These are phyloP conservation scores for Hortaea werneckii DNA, from an alignment of 2,329 filamentous ascomycete genomes.

Conservation along the genomic window DNA sequence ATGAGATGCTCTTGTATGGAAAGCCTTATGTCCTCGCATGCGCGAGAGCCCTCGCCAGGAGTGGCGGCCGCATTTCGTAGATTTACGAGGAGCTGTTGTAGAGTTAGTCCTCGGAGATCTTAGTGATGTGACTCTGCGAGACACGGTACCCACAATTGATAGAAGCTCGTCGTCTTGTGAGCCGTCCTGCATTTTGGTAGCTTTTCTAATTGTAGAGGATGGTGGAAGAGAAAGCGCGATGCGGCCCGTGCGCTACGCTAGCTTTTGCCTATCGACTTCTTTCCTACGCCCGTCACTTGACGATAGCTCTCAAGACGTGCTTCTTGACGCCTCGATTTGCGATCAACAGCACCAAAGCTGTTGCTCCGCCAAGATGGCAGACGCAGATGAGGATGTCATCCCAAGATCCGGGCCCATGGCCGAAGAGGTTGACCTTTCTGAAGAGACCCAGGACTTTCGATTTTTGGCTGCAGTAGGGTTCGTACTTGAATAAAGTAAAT, in stretches of 20 bases:
- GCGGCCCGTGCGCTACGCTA: no score
- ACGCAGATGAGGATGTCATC: conserved; percentile 27
- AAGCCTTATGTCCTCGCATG: conserved; percentile 20
- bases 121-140: background rate
- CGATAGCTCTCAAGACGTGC: no score
- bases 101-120: background rate
- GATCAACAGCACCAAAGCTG: no score
- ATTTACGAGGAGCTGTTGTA: conserved; percentile 24
- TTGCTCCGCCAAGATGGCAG: conserved; percentile 20
- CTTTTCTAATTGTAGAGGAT: no score
- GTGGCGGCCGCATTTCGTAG: conserved; percentile 27
- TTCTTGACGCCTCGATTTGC: no score
- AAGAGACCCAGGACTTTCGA: conserved; percentile 80
- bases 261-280: no score
- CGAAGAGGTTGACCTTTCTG: conserved; percentile 65
- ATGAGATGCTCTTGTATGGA: conserved; percentile 24
- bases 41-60: conserved; percentile 24
- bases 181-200: background rate
- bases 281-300: no score
- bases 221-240: no score
- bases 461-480: conserved; percentile 51
- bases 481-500: conserved; percentile 7
- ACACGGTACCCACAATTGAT: conserved; percentile 9
- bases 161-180: conserved; percentile 16
- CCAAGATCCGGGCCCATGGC: conserved; percentile 47